phyloP scores from a whole-genome alignment of 345 rosid species.

The Noccaea bulbosa region DNA sequence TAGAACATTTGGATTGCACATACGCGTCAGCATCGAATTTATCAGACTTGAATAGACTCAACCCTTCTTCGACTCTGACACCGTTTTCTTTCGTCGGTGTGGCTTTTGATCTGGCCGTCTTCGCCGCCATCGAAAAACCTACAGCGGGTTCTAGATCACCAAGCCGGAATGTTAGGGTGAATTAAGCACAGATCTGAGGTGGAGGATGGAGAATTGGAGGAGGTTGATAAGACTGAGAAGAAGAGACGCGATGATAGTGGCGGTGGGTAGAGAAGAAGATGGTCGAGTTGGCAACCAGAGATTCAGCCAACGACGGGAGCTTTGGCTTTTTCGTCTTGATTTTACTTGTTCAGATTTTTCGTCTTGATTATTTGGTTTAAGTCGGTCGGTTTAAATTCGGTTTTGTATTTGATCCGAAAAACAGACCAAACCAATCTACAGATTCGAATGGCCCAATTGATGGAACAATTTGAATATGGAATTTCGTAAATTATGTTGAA shows the following conservation, averaged over 20 bases:
- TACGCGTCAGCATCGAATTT: conserved; percentile 88
- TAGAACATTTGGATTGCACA: conserved; percentile 93
- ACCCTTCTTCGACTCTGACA: conserved; percentile 77
- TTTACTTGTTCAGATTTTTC: neutral
- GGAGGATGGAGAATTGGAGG: conserved; percentile 16
- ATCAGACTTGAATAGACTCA: conserved; percentile 84
- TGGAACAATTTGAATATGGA: no score
- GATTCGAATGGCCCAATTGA: no score
- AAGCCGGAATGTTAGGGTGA: neutral
- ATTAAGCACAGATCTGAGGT: conserved; percentile 35
- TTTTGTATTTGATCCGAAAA: no score
- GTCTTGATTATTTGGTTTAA: no score
- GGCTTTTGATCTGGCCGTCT: conserved; percentile 64
- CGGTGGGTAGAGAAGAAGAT: conserved; percentile 36
- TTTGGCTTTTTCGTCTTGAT: conserved; percentile 20
- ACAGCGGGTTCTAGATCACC: conserved; percentile 25
- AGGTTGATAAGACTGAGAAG: neutral
- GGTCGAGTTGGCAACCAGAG: conserved; percentile 42
- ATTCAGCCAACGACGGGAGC: conserved; percentile 28
- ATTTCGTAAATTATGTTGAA: no score
- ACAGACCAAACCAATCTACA: no score
- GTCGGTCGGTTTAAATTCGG: no score
- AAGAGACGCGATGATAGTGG: conserved; percentile 16
- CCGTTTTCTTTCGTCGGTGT: conserved; percentile 78
- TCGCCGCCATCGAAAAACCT: conserved; percentile 57